Conservation (phyloP, 2,329 filamentous ascomycete genomes). For the Calonectria pseudoreteaudii region DNA sequence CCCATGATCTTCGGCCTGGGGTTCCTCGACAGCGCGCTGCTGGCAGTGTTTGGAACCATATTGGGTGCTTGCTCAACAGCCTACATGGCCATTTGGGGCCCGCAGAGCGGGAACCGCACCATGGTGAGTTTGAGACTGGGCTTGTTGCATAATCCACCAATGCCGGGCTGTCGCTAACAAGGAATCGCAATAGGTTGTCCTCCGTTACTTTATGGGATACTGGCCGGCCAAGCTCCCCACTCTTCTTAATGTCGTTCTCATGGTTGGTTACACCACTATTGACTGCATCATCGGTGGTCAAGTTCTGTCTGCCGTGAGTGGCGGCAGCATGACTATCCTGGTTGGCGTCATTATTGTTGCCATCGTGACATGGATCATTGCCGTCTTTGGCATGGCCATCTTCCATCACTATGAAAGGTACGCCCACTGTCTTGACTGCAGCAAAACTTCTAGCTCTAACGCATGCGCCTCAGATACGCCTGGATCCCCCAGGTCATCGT, state of each 20-base stretch:
- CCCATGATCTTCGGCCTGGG: conserved; percentile 77
- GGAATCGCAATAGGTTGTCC: conserved; percentile 62
- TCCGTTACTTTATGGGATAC: conserved; percentile 81
- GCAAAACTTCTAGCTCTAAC: conserved; percentile 15
- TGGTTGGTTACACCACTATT: conserved; percentile 82
- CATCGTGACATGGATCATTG: conserved; percentile 79
- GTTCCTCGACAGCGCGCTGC: conserved; percentile 78
- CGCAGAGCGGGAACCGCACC: conserved; percentile 79
- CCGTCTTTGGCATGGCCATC: conserved; percentile 62
- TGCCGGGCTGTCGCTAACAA: conserved; percentile 12
- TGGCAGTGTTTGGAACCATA: conserved; percentile 81
- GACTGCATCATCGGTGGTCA: conserved; percentile 86
- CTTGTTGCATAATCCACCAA: too few relatives aligned
- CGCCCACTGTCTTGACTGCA: neutral
- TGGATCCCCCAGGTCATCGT: conserved; percentile 77
- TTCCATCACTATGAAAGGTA: conserved; percentile 79
- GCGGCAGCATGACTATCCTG: conserved; percentile 72
- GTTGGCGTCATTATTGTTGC: conserved; percentile 83
- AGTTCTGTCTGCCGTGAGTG: conserved; percentile 79
- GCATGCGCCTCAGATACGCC: conserved; percentile 38
- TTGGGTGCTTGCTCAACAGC: conserved; percentile 79
- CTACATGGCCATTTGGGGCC: conserved; percentile 83
- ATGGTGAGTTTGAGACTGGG: conserved; percentile 67
- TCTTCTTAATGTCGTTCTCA: conserved; percentile 63
- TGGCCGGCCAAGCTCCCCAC: conserved; percentile 53